Evolutionary conservation across 805 yeast species (phyloP).

Genomic region (Kuraishia floccosa): DNA sequence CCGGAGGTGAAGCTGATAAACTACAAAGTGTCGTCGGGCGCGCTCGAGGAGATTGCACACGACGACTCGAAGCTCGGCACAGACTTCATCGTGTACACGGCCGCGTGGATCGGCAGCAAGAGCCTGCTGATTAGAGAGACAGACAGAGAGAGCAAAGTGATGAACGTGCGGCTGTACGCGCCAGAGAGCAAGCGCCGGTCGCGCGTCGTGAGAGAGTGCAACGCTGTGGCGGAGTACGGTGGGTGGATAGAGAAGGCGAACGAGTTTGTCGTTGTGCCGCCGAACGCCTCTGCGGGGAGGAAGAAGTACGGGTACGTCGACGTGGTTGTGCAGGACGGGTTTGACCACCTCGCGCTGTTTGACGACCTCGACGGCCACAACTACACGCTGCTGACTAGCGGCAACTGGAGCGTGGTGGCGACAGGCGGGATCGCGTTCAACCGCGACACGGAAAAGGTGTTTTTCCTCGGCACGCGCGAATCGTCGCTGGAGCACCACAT

Average conservation of each 20-base stretch:
- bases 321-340: conserved; percentile 40
- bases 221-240: conserved; percentile 27
- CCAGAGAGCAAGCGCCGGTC: conserved; percentile 16
- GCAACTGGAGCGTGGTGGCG: conserved; percentile 41
- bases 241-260: conserved; percentile 34
- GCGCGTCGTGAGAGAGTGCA: conserved; percentile 26
- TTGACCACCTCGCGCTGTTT: conserved; percentile 55
- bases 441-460: conserved; percentile 30
- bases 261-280: conserved; percentile 20
- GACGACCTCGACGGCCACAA: conserved; percentile 26
- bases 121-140: conserved; percentile 46
- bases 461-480: conserved; percentile 45
- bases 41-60: conserved; percentile 9
- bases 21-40: conserved; percentile 16
- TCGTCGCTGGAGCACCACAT: conserved; percentile 50
- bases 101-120: conserved; percentile 41
- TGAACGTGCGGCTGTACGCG: conserved; percentile 38
- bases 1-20: conserved; percentile 40
- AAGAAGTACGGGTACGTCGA: conserved; percentile 49
- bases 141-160: conserved; percentile 46
- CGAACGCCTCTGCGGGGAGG: conserved; percentile 15
- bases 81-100: conserved; percentile 50
- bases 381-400: conserved; percentile 30
- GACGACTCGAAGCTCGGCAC: conserved; percentile 21
- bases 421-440: conserved; percentile 36